Percentiles rank a stretch among this genome's conserved stretches.
These are phyloP conservation scores for Hypsizygus marmoreus DNA, from an alignment of 768 basidiomycete species.

Conservation along the genomic window DNA sequence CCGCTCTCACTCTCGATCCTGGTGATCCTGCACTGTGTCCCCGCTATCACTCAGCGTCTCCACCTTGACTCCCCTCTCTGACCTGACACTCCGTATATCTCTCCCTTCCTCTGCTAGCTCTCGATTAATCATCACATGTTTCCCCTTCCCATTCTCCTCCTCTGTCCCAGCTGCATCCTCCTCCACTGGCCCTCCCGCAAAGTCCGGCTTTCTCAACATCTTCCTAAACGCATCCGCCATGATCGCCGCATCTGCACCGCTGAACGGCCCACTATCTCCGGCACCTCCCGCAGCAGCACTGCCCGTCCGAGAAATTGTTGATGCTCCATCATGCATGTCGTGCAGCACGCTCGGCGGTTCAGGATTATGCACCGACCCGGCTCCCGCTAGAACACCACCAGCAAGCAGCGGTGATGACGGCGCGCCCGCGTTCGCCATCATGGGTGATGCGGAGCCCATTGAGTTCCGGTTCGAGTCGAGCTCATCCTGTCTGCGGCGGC, in stretches of 20 bases:
- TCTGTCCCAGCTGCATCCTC: constrained; percentile 68
- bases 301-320: constrained; percentile 63
- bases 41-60: constrained; percentile 64
- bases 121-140: constrained; percentile 62
- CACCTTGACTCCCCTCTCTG: constrained; percentile 77
- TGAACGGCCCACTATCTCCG: constrained; percentile 70
- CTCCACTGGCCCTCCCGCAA: constrained; percentile 67
- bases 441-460: constrained; percentile 79
- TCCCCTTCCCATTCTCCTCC: constrained; percentile 34
- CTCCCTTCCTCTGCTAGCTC: constrained; percentile 90
- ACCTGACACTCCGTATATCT: constrained; percentile 82
- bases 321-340: constrained; percentile 71
- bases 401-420: constrained; percentile 33
- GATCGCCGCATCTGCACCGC: constrained; percentile 85
- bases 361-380: constrained; percentile 29
- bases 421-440: constrained; percentile 68
- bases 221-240: constrained; percentile 93
- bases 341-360: constrained; percentile 41
- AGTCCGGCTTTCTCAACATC: constrained; percentile 87
- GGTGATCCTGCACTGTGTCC: constrained; percentile 49
- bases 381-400: constrained; percentile 28
- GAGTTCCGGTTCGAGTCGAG: constrained; percentile 63
- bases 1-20: constrained; percentile 19
- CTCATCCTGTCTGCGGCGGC: constrained; percentile 46
- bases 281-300: no score